Evolutionary conservation across 495 filamentous ascomycete genomes (phyloP), one percentile per base, ranked within the genome.

Genomic region (Aspergillus carlsbadensis): DNA sequence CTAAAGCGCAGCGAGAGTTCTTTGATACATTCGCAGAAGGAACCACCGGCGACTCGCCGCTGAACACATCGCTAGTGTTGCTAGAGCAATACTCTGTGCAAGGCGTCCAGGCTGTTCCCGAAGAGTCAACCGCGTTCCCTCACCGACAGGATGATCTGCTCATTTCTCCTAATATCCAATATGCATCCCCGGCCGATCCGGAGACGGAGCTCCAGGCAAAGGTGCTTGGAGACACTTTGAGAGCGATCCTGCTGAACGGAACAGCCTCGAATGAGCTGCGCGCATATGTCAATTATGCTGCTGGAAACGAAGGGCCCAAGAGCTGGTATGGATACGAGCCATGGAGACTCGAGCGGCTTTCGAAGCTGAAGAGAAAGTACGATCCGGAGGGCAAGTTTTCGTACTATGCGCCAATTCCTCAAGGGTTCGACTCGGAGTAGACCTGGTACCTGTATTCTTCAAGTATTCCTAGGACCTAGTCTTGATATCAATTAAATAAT

Each of bases 281-380:
- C 40, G 64, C 65, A 1, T 82, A 83, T 60, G 68, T 78, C 11
- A 82, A 83, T 56, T 81, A 83, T 61, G 78, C 77, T 5, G 47
- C 58, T 14, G 76, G 72, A 2, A 57, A 73, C 17, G 79, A 84
- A 63, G 54, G 49, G 2, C 48, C 65, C 2, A 59, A 74, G 52
- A 58, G 62, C 0, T 44, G 76, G 49, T 83, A 82, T 62, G 78
- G 79, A 20, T 78, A 72, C 66, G 78, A 80, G 22, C 31, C 59
- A n/a, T 78, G 73, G 77, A 62, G 78, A 24, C 54, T 74, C 36
- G 62, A 53, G 15, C 46, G 34, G n/a, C 35, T 56, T 17, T 33
- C 52, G 15, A 33, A 52, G 33, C 31, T 61, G 40, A 61, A 61
- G 52, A 42, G 24, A 34, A 52, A 29, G 20, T 59, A 59, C 36